Evolutionary conservation across 805 yeast genomes (phyloP).

Genomic region (Dipodascus geniculatus): DNA sequence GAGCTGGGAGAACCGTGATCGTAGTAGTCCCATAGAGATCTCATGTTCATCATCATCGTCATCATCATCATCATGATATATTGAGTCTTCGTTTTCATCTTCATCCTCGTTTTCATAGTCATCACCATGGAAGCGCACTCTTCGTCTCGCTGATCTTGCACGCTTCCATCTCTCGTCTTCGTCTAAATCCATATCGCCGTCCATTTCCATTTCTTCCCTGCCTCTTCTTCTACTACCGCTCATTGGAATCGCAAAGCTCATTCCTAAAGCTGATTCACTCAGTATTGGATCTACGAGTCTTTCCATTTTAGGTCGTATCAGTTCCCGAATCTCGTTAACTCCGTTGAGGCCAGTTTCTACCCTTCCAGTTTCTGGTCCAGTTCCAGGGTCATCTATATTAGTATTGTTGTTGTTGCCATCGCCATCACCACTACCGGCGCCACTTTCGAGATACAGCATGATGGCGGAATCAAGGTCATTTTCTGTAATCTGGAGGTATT

Average conservation of each 20-base stretch:
- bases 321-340: constrained; percentile 50
- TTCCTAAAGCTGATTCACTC: background rate
- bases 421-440: constrained; percentile 18
- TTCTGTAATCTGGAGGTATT: constrained; percentile 68
- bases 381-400: constrained; percentile 30
- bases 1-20: constrained; percentile 18
- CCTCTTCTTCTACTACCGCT: background rate
- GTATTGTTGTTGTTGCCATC: constrained; percentile 16
- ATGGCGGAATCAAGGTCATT: constrained; percentile 76
- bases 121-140: constrained; percentile 1
- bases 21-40: constrained; percentile 83
- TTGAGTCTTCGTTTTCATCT: constrained; percentile 28
- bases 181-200: no score
- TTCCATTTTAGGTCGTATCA: constrained; percentile 68
- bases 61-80: background rate
- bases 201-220: background rate
- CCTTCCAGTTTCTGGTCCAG: constrained; percentile 45
- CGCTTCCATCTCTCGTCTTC: background rate
- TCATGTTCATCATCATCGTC: background rate
- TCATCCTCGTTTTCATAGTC: constrained; percentile 18
- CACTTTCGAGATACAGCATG: constrained; percentile 60
- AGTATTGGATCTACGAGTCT: constrained; percentile 44
- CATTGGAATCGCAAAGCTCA: background rate
- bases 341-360: constrained; percentile 49
- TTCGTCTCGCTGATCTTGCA: constrained; percentile 1